Base-by-base conservation (phyloP, 108 stramenopile species). In the Nitzschia sp. region DNA sequence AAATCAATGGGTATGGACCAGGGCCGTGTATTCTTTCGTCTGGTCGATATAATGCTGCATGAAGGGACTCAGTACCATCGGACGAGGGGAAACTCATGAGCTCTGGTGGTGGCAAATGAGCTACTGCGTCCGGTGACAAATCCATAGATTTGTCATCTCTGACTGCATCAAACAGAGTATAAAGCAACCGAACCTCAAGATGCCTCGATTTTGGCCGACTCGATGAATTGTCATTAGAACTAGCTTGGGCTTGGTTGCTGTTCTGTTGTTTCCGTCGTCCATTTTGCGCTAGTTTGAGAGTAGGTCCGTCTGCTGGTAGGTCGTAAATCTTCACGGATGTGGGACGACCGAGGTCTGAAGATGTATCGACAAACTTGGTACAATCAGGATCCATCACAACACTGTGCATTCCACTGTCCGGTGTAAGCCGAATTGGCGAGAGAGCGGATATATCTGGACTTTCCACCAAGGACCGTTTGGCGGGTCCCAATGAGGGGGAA, bases 1-100 rank as follows among this genome's bases (percentile, higher is more conserved):
- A 92, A 19, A 96, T 69, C 29, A 90, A 64, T 19, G 96, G 97
- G 68, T 90, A 93, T 17, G 94, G 94, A 8, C 93, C 94, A 6
- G 83, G 83, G 2, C 94, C 94, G 63, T 85, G 77, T 23, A 78
- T 66, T 27, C 48, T 22, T 5, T 78, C 59, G 63, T 95, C 86
- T 13, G 97, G 97, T 13, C 75, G 66, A 69, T 95, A 95, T 6
- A 96, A 36, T 41, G 91, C 92, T 26, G 81, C 87, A 71, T 89
- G 82, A n/a, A 97, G 68, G 5, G 80, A 79, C 58, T 76, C 81
- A 2, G 62, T 69, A 22, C 81, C 84, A 33, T 86, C 85, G 15
- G 81, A 66, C 17, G 87, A 72, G 0, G 83, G 89, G 69, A 88
- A 90, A 2, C 73, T 72, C 31, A 87, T 46, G 0, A 91, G 48